Conservation (phyloP, 108 stramenopile genomes). For the Cyclostephanos tholiformis region DNA sequence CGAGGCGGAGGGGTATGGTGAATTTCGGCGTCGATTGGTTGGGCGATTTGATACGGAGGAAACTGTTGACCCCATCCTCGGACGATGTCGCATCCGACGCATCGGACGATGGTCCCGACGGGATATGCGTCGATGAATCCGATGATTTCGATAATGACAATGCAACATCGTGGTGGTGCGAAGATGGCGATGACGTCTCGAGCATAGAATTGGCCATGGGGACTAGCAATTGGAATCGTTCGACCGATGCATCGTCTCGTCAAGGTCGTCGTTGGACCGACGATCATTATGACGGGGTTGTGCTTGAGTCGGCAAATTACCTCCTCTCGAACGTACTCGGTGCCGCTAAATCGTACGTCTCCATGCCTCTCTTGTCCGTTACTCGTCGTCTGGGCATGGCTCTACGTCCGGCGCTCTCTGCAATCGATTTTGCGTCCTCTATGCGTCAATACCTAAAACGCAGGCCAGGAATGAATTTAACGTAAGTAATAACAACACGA, state of each 20-base stretch:
- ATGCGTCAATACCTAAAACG: slow-evolving; percentile 47
- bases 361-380: slow-evolving; percentile 36
- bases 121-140: slow-evolving; percentile 6
- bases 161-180: slow-evolving; percentile 38
- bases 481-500: slow-evolving; percentile 1
- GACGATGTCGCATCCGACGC: slow-evolving; percentile 2
- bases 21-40: slow-evolving; percentile 51
- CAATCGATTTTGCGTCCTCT: slow-evolving; percentile 39
- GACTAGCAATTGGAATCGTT: slow-evolving; percentile 5
- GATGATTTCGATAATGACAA: slow-evolving; percentile 12
- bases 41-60: slow-evolving; percentile 41
- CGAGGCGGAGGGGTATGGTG: slow-evolving; percentile 35
- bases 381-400: slow-evolving; percentile 17
- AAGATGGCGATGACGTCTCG: slow-evolving; percentile 21
- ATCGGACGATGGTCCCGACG: slow-evolving; percentile 3
- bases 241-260: neutral
- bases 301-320: slow-evolving; percentile 33
- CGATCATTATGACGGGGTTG: slow-evolving; percentile 43
- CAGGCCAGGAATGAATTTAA: slow-evolving; percentile 56
- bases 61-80: slow-evolving; percentile 9
- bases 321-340: slow-evolving; percentile 23
- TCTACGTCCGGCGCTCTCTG: slow-evolving; percentile 30
- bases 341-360: slow-evolving; percentile 17
- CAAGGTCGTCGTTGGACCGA: slow-evolving; percentile 17
- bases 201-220: slow-evolving; percentile 47